Evolutionary conservation across 805 yeast species (phyloP).

Genomic region (Wickerhamomyces hampshirensis): DNA sequence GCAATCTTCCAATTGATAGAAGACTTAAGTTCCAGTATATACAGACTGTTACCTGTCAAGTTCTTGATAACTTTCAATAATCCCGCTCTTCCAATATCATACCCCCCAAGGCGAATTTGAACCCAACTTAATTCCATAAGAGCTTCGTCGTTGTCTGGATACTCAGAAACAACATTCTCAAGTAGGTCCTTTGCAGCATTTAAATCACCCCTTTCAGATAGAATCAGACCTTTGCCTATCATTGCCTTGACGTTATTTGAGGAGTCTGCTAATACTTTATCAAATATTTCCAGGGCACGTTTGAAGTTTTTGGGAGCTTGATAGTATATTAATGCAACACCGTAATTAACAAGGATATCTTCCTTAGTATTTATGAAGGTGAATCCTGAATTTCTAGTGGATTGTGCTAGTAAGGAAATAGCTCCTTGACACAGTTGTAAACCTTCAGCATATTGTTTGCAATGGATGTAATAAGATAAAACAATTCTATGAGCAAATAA

Average conservation of each 20-base stretch:
- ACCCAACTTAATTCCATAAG: constrained; percentile 78
- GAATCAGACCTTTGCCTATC: constrained; percentile 78
- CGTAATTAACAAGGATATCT: constrained; percentile 62
- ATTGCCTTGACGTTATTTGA: constrained; percentile 54
- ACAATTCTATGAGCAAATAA: constrained; percentile 63
- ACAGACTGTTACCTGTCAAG: constrained; percentile 47
- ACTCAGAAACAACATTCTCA: constrained; percentile 39
- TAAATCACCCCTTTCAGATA: constrained; percentile 59
- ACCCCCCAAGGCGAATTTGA: constrained; percentile 47
- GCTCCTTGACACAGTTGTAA: constrained; percentile 57
- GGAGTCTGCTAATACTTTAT: constrained; percentile 45
- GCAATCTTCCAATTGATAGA: constrained; percentile 70
- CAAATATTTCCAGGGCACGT: constrained; percentile 69
- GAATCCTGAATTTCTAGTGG: constrained; percentile 42
- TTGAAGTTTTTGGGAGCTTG: constrained; percentile 88
- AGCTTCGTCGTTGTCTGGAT: constrained; percentile 56
- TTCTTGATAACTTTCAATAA: constrained; percentile 32
- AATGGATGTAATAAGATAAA: constrained; percentile 52
- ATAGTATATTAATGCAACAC: constrained; percentile 71
- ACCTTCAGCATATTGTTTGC: constrained; percentile 60
- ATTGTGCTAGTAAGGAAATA: constrained; percentile 46
- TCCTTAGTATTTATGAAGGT: constrained; percentile 46
- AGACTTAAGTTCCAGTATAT: constrained; percentile 54
- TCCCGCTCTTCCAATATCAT: constrained; percentile 45
- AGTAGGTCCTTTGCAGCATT: constrained; percentile 51